phyloP scores from a whole-genome alignment of 106 monocot species.

The Apostasia ramifera region DNA sequence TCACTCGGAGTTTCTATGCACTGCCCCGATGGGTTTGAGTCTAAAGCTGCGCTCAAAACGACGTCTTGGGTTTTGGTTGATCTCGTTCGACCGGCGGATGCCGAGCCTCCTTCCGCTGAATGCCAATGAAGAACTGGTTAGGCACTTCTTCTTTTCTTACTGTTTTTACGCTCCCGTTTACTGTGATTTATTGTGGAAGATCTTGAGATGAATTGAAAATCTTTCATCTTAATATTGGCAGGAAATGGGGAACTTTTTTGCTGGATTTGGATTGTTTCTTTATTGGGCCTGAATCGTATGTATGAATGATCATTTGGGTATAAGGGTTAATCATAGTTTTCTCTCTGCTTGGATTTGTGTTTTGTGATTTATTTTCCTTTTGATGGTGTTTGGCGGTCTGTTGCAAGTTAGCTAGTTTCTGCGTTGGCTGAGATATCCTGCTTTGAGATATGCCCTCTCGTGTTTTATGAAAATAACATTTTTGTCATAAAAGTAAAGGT shows the following conservation, averaged over 20 bases:
- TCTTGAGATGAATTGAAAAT: not conserved
- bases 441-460: too few relatives aligned
- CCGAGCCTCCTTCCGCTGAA: not conserved
- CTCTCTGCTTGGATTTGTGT: too few relatives aligned
- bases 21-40: not conserved
- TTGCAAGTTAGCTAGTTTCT: too few relatives aligned
- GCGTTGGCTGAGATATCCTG: too few relatives aligned
- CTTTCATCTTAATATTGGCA: too few relatives aligned
- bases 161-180: not conserved
- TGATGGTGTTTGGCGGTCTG: too few relatives aligned
- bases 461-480: too few relatives aligned
- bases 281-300: too few relatives aligned
- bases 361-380: too few relatives aligned
- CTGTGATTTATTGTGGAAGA: not conserved
- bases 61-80: not conserved
- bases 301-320: too few relatives aligned
- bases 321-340: too few relatives aligned
- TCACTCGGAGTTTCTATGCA: not conserved
- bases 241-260: not conserved
- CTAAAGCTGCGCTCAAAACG: not conserved
- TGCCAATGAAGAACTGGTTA: constrained; percentile 35
- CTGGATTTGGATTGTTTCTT: constrained; percentile 1
- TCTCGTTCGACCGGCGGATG: constrained; percentile 5
- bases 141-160: not conserved
- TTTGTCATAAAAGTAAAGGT: too few relatives aligned